A percentile compares a stretch with the other conserved stretches of the same genome.
Evolutionary conservation across 352 stramenopile species (phyloP).

Genomic region (Pelagophyceae sp.): DNA sequence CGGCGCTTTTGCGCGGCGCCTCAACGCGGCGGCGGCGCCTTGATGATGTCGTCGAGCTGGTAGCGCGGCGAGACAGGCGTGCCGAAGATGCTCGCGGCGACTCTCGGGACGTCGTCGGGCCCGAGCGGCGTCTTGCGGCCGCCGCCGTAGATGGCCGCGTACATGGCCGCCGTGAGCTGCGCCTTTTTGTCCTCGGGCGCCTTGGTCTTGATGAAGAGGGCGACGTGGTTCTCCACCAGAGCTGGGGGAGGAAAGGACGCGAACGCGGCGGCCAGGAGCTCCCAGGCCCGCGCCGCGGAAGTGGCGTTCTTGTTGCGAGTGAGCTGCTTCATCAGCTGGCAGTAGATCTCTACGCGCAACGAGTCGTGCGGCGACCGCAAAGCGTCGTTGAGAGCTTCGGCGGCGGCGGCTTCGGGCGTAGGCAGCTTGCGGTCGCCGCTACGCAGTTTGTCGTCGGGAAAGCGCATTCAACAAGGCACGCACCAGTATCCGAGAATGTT

Average conservation of each 20-base stretch:
- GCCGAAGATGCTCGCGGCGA: conserved; percentile 15
- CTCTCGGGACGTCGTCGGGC: conserved; percentile 17
- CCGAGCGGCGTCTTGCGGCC: conserved; percentile 10
- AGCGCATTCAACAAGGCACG: too few relatives aligned
- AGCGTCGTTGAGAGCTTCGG: conserved; percentile 38
- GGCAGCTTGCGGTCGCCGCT: conserved; percentile 47
- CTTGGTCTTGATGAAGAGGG: conserved; percentile 41
- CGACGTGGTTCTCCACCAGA: conserved; percentile 46
- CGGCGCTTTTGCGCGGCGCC: too few relatives aligned
- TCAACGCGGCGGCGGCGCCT: too few relatives aligned
- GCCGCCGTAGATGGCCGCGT: conserved; percentile 26
- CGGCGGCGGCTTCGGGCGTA: conserved; percentile 37
- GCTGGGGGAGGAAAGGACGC: conserved; percentile 44
- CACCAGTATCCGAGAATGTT: conserved; percentile 54
- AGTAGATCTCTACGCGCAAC: conserved; percentile 48
- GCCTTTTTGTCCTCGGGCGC: conserved; percentile 28
- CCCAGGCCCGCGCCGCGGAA: conserved; percentile 40
- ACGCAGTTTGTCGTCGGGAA: too few relatives aligned
- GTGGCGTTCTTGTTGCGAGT: conserved; percentile 40
- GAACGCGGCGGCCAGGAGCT: conserved; percentile 45
- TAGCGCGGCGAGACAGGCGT: conserved; percentile 20
- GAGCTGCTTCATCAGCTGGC: conserved; percentile 57
- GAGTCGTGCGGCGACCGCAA: conserved; percentile 18
- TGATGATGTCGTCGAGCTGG: conserved; percentile 21
- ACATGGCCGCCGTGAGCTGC: conserved; percentile 27